Percentiles rank a stretch among this genome's conserved stretches.
Conservation (phyloP, 1,284 basidiomycete genomes). For the Polyporus tsugae region DNA sequence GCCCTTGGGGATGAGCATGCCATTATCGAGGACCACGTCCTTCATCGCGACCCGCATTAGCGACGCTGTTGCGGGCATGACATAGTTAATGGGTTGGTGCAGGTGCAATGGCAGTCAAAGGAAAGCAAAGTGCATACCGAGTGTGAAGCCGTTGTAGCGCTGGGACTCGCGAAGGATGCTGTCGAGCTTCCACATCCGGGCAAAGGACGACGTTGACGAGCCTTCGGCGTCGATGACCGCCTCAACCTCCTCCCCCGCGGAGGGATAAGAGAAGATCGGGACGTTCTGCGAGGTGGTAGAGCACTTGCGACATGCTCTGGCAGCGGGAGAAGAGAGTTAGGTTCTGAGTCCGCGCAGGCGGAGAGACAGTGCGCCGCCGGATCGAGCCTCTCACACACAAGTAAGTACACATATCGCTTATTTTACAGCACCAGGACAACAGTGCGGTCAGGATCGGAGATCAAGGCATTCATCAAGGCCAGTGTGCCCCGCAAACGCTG, state of each 20-base stretch:
- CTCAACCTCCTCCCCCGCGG: slow-evolving; percentile 52
- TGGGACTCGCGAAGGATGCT: slow-evolving; percentile 57
- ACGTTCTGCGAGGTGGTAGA: slow-evolving; percentile 36
- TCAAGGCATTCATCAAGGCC: no score
- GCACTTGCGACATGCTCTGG: slow-evolving; percentile 21
- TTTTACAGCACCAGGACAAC: no score
- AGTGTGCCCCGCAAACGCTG: no score
- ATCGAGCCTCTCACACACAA: no score
- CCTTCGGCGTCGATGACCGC: slow-evolving; percentile 47
- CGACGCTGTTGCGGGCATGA: slow-evolving; percentile 31
- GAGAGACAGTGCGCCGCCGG: no score
- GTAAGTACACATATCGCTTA: no score
- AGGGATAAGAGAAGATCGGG: slow-evolving; percentile 49
- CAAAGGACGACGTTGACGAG: slow-evolving; percentile 52
- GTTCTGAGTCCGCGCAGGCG: not conserved
- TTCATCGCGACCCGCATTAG: slow-evolving; percentile 39
- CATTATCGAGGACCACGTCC: slow-evolving; percentile 48
- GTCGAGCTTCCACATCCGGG: slow-evolving; percentile 53
- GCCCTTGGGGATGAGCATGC: slow-evolving; percentile 33
- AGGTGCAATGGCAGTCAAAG: slow-evolving; percentile 17
- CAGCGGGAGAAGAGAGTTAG: slow-evolving; percentile 3
- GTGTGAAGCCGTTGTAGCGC: slow-evolving; percentile 42
- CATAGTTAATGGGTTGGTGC: slow-evolving; percentile 24
- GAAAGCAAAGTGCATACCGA: slow-evolving; percentile 23
- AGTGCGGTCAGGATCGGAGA: no score